Evolutionary conservation across 1,284 basidiomycete genomes (phyloP).

Genomic region (Malassezia arunalokei): DNA sequence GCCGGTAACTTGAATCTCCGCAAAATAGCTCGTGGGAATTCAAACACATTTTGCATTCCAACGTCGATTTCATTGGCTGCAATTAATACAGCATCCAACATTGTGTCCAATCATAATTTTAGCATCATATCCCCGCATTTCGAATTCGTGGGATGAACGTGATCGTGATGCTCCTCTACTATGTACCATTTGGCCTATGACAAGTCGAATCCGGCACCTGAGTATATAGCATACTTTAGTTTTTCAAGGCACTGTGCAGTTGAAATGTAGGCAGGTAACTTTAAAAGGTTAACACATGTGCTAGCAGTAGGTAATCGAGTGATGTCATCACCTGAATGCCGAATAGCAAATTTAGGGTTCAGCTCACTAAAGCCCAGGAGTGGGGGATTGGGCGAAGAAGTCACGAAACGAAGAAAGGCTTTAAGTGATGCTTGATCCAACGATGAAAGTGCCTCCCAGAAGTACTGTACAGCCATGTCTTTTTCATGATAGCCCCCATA

Average conservation of each 20-base stretch:
- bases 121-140: too few relatives aligned
- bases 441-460: slow-evolving; percentile 34
- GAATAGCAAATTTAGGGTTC: slow-evolving; percentile 39
- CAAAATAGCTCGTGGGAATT: too few relatives aligned
- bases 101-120: too few relatives aligned
- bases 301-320: slow-evolving; percentile 39
- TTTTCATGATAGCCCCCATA: slow-evolving; percentile 40
- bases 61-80: too few relatives aligned
- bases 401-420: slow-evolving; percentile 41
- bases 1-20: too few relatives aligned
- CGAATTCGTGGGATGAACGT: too few relatives aligned
- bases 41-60: too few relatives aligned
- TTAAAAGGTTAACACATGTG: slow-evolving; percentile 44
- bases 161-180: too few relatives aligned
- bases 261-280: slow-evolving; percentile 36
- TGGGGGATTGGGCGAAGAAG: slow-evolving; percentile 41
- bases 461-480: slow-evolving; percentile 36
- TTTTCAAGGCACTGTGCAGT: slow-evolving; percentile 30
- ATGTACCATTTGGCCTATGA: slow-evolving; percentile 15
- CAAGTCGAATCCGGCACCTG: slow-evolving; percentile 42
- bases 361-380: slow-evolving; percentile 40
- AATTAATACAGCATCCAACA: too few relatives aligned
- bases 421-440: slow-evolving; percentile 29
- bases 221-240: slow-evolving; percentile 37
- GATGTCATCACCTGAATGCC: slow-evolving; percentile 31